phyloP scores from a whole-genome alignment of 208 protist species.

The Crithidia bombi region DNA sequence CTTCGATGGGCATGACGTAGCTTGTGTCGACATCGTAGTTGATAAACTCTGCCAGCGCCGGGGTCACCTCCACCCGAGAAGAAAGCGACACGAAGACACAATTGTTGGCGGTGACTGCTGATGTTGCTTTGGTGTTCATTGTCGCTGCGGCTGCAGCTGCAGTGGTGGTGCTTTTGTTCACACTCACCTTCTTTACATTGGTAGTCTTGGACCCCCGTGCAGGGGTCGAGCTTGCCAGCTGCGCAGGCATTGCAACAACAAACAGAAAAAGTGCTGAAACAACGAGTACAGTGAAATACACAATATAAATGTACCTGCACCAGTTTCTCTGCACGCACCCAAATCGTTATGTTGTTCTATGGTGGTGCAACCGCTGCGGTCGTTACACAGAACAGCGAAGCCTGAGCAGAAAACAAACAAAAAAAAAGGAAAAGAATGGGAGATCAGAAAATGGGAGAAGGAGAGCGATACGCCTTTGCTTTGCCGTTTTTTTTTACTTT shows the following conservation, averaged over 20 bases:
- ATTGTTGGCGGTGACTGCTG: not conserved
- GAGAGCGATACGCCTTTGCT: too few relatives aligned
- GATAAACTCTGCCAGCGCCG: constrained; percentile 73
- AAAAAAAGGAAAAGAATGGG: too few relatives aligned
- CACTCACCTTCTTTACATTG: not conserved
- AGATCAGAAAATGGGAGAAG: too few relatives aligned
- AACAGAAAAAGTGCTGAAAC: not conserved
- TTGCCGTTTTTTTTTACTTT: too few relatives aligned
- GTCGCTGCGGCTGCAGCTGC: not conserved
- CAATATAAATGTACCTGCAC: too few relatives aligned
- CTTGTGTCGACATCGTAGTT: constrained; percentile 89
- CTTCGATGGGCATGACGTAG: constrained; percentile 85
- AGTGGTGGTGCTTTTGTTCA: not conserved
- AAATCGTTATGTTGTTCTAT: too few relatives aligned
- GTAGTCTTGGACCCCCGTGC: not conserved
- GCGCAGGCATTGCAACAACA: not conserved
- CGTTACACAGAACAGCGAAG: too few relatives aligned
- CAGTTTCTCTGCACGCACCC: too few relatives aligned
- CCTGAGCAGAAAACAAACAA: too few relatives aligned
- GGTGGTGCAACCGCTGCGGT: too few relatives aligned
- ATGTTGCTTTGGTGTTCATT: not conserved
- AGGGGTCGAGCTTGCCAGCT: not conserved
- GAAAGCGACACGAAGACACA: not conserved
- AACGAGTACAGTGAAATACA: not conserved
- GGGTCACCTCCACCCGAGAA: constrained; percentile 45